phyloP scores from a whole-genome alignment of 306 rosid genomes.

The Ochetophila trinervis region DNA sequence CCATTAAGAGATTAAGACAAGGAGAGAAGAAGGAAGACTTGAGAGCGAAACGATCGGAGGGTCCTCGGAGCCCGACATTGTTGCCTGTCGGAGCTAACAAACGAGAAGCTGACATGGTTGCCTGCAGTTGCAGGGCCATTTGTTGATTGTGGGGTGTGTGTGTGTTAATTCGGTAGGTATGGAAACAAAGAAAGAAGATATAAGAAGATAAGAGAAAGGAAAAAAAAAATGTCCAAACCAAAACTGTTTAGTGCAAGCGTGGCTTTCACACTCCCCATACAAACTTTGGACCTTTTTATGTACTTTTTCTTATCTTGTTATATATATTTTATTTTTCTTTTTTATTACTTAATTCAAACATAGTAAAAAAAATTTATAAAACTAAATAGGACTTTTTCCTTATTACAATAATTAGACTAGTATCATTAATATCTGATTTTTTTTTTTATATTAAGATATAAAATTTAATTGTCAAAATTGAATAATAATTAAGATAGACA shows the following conservation, averaged over 20 bases:
- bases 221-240: too few relatives aligned
- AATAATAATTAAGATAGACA: too few relatives aligned
- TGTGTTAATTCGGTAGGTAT: neutral
- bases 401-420: too few relatives aligned
- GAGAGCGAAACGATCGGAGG: slow-evolving; percentile 32
- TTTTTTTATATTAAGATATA: too few relatives aligned
- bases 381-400: too few relatives aligned
- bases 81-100: slow-evolving; percentile 29
- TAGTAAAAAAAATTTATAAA: too few relatives aligned
- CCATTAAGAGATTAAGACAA: slow-evolving; percentile 31
- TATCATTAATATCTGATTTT: too few relatives aligned
- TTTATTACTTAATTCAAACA: too few relatives aligned
- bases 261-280: slow-evolving; percentile 30
- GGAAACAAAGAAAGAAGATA: slow-evolving; percentile 1
- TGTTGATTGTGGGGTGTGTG: neutral
- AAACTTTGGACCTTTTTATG: neutral
- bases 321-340: too few relatives aligned
- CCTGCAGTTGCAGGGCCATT: slow-evolving; percentile 57
- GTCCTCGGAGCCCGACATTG: slow-evolving; percentile 38
- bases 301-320: too few relatives aligned
- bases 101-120: slow-evolving; percentile 29
- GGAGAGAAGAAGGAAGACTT: slow-evolving; percentile 55
- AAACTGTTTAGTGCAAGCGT: slow-evolving; percentile 22
- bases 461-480: too few relatives aligned
- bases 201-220: slow-evolving; percentile 23